A percentile compares a stretch with the other conserved stretches of the same genome.
Conservation (phyloP, 1,139 yeast genomes). For the Wickerhamiella pararugosa region DNA sequence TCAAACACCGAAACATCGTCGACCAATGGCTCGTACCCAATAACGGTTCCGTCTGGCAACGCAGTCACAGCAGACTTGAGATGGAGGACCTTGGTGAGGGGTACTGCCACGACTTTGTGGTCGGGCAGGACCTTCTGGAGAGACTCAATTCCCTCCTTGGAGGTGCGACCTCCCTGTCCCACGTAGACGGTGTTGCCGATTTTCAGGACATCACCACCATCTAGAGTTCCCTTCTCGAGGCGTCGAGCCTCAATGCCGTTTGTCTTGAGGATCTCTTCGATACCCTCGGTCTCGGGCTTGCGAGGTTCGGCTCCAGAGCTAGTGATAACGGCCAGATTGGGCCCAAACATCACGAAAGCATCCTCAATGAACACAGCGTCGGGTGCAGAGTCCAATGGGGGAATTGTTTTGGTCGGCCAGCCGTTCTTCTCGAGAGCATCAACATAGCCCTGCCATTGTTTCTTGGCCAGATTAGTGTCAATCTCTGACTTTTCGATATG, state of each 20-base stretch:
- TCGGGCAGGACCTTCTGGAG: constrained; percentile 2
- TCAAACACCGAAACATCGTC: constrained; percentile 3
- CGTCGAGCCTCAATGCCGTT: constrained; percentile 1
- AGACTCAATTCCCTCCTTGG: constrained; percentile 1
- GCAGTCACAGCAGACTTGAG: constrained; percentile 7
- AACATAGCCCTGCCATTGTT: constrained; percentile 5
- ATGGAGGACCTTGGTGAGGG: constrained; percentile 5
- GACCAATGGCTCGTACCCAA: constrained; percentile 6
- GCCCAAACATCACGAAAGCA: constrained; percentile 5
- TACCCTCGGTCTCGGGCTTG: constrained; percentile 3
- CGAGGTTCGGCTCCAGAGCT: constrained; percentile 5
- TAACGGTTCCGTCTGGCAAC: constrained; percentile 4
- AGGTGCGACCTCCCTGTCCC: constrained; percentile 5
- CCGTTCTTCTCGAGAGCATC: constrained; percentile 5
- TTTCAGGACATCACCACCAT: constrained; percentile 6
- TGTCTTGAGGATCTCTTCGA: not conserved
- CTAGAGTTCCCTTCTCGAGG: constrained; percentile 1
- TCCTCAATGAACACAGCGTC: constrained; percentile 7
- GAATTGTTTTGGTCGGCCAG: constrained; percentile 2
- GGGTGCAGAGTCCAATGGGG: constrained; percentile 1
- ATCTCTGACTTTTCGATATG: constrained; percentile 3
- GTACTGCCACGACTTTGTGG: constrained; percentile 4
- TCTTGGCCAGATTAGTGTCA: constrained; percentile 1
- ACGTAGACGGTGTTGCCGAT: constrained; percentile 5
- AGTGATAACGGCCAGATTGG: constrained; percentile 2